These are phyloP conservation scores for Russula olivacea DNA, from an alignment of 768 basidiomycete genomes.

Conservation along the genomic window DNA sequence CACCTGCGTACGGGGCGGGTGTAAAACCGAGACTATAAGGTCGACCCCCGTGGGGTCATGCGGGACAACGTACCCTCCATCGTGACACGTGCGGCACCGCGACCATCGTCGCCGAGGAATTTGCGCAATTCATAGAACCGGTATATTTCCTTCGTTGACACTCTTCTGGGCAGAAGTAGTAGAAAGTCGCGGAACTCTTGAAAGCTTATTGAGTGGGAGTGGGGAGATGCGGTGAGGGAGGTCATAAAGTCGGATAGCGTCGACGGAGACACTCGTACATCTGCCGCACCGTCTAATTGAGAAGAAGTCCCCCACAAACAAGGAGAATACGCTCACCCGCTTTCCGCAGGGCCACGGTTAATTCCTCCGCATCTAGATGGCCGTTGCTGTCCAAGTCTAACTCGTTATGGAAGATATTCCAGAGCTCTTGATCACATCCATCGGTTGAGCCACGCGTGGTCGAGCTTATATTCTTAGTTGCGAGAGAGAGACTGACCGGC, in stretches of 20 bases:
- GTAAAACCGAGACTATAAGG: slow-evolving; percentile 1
- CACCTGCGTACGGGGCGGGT: slow-evolving; percentile 43
- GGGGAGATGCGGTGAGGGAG: slow-evolving; percentile 64
- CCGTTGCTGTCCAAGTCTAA: slow-evolving; percentile 89
- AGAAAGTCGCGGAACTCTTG: slow-evolving; percentile 86
- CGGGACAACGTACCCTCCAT: slow-evolving; percentile 68
- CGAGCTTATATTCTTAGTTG: slow-evolving; percentile 15
- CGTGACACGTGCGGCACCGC: slow-evolving; percentile 72
- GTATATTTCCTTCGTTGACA: slow-evolving; percentile 81
- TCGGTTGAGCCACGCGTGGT: slow-evolving; percentile 10
- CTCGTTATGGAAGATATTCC: slow-evolving; percentile 87
- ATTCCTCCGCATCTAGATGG: slow-evolving; percentile 60
- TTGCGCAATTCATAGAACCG: slow-evolving; percentile 68
- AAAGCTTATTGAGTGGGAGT: slow-evolving; percentile 69
- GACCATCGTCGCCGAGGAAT: slow-evolving; percentile 66
- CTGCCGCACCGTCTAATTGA: slow-evolving; percentile 35
- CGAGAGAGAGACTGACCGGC: slow-evolving; percentile 42
- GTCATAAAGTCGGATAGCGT: slow-evolving; percentile 80
- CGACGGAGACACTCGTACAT: slow-evolving; percentile 60
- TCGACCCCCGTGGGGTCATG: slow-evolving; percentile 5
- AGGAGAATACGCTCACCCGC: slow-evolving; percentile 47
- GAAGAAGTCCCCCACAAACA: neutral
- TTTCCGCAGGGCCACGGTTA: slow-evolving; percentile 56
- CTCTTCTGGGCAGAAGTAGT: slow-evolving; percentile 75
- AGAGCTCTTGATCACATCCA: slow-evolving; percentile 61